Evolutionary conservation across 306 rosid genomes (phyloP).

Genomic region (Rosa chinensis): DNA sequence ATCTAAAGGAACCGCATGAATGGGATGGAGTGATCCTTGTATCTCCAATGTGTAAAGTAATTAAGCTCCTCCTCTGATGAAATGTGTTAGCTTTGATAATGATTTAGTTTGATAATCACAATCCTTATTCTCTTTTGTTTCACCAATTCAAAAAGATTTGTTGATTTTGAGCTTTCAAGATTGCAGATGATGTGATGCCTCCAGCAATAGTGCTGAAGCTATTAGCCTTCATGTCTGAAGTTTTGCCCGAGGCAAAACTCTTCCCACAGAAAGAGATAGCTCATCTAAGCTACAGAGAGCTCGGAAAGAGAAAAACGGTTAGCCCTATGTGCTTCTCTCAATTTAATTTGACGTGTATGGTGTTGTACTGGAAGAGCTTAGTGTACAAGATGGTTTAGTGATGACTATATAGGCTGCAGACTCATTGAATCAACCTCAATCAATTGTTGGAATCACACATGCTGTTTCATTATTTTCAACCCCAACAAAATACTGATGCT

Average conservation of each 20-base stretch:
- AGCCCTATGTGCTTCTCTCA: constrained; percentile 23
- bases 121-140: background rate
- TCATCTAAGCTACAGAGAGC: constrained; percentile 58
- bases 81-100: background rate
- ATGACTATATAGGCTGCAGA: background rate
- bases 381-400: background rate
- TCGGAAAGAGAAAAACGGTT: constrained; percentile 63
- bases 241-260: constrained; percentile 68
- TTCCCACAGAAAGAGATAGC: constrained; percentile 55
- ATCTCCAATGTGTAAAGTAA: constrained; percentile 87
- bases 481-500: background rate
- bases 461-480: background rate
- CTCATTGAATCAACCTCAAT: background rate
- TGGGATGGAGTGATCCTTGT: constrained; percentile 81
- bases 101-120: background rate
- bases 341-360: background rate
- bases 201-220: constrained; percentile 53
- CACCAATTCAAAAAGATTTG: background rate
- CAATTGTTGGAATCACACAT: background rate
- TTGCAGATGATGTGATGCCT: constrained; percentile 66
- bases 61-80: background rate
- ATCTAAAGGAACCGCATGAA: constrained; percentile 56
- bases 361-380: background rate
- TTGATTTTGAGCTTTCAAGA: constrained; percentile 40
- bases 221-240: constrained; percentile 50